Evolutionary conservation across 768 basidiomycete genomes (phyloP), one percentile per base, ranked within the genome.

Genomic region (Phlebiopsis gigantea): DNA sequence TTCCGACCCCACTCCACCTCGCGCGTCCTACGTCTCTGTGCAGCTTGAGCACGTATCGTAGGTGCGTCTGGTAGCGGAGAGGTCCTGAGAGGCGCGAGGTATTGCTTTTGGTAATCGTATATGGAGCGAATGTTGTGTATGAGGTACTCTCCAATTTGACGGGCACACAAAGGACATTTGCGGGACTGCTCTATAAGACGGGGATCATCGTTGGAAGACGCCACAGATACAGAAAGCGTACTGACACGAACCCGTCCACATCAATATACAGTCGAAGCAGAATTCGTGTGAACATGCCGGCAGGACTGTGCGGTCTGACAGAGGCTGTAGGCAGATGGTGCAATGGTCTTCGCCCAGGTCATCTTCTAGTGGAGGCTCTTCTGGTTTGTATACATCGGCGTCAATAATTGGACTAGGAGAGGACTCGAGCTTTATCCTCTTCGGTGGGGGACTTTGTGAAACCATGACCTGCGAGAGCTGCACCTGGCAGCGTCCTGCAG

Each of bases 271-370:
- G 55, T 91, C 89, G 62, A 96, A 96, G 65, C 94, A 98, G 66
- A 95, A 95, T 65, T 90, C 88, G 74, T 98, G 94, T 1, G 90
- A 88, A 69, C 94, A 97, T 7, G 76, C 78, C 1, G 93, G 90
- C 24, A 96, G 75, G 39, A 95, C 79, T 0, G 93, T 88, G 45
- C 88, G 76, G 72, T 97, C 92, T 14, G 78, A 74, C 51, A 94
- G 74, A 10, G 73, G 58, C 63, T 95, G 90, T 22, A 98, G 74
- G 64, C 94, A 98, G 30, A 98, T 96, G 57, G 87, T 84, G 66
- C 94, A 98, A 62, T 84, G 76, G 22, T 86, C 82, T 45, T 78
- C 80, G 5, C 77, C 74, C 0, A 72, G 68, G 2, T 75, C 76
- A 4, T 31, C 46, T 28, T 56, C 59, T 22, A 9, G 12, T 2